Base-by-base conservation (phyloP, 768 basidiomycete species). In the Tephrocybe sp. region DNA sequence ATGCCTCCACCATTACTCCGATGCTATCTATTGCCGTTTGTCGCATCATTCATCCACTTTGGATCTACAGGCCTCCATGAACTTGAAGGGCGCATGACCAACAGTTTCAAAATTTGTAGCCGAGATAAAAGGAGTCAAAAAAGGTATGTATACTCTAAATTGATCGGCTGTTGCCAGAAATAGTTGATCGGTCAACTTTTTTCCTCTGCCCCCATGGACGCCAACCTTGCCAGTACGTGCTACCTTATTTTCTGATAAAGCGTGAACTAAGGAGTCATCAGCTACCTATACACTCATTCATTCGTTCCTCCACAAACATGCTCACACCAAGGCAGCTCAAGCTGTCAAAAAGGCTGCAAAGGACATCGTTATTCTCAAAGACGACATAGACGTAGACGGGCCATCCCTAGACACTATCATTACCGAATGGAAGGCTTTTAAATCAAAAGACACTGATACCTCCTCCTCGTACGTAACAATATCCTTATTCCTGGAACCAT, bases 281-380 rank as follows among this genome's bases (percentile, higher is more conserved):
- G 91, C 75, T 19, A 84, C 87, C 3, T 94, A 91, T 72, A 77
- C 80, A 57, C 68, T 91, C 42, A 82, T 94, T 50, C 78, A 91
- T 60, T 70, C 80, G 8, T 94, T 93, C 68, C 73, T 94, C 30
- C 71, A 65, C 50, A 78, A 82, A 60, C 80, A 76, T 40, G 75
- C 78, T 0, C 86, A 91, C 64, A 61, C 63, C 24, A 89, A 89
- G 58, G 86, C 82, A 7, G 91, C 91, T 8, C 71, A 77, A 49
- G 83, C 85, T 1, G 70, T 92, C 42, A 88, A 81, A 69, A 88
- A 84, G 56, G 87, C 86, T 21, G 88, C 79, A 18, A 83, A 80
- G 64, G 72, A 76, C 41, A 60, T 79, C 13, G 78, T 86, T 33
- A 66, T 82, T 11, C 68, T 90, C 21, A 80, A 83, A 53, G 83